These are phyloP conservation scores for Phycomyces blakesleeanus DNA, from an alignment of 192 early-diverging fungal species.

Conservation along the genomic window DNA sequence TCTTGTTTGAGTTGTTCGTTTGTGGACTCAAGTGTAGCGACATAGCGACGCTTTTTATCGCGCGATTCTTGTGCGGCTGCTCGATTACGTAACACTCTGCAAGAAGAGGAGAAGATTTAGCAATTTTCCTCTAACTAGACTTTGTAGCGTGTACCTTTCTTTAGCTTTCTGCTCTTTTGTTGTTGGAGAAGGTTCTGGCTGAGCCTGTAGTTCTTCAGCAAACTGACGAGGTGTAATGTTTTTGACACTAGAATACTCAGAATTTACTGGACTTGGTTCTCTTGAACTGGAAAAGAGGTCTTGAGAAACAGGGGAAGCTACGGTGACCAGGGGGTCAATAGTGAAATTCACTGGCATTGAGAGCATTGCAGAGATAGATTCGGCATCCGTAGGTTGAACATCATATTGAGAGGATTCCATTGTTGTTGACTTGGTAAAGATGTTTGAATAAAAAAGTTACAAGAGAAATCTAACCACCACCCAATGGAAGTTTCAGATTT, in stretches of 20 bases:
- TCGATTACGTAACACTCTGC: constrained; percentile 63
- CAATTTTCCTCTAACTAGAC: background rate
- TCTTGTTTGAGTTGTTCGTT: constrained; percentile 50
- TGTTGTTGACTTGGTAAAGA: constrained; percentile 4
- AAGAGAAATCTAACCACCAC: constrained; percentile 22
- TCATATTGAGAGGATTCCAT: background rate
- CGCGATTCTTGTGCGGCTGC: constrained; percentile 74
- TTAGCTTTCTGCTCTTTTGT: constrained; percentile 33
- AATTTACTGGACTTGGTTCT: background rate
- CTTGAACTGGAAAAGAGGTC: constrained; percentile 1
- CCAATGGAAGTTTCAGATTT: constrained; percentile 26
- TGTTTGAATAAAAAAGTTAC: constrained; percentile 13
- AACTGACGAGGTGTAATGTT: background rate
- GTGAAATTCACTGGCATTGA: constrained; percentile 21
- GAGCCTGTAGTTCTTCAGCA: background rate
- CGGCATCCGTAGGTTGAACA: background rate
- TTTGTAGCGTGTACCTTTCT: constrained; percentile 26
- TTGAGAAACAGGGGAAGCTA: constrained; percentile 1
- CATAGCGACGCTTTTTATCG: constrained; percentile 68
- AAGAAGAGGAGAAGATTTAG: background rate
- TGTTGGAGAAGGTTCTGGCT: constrained; percentile 20
- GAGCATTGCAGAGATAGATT: constrained; percentile 15
- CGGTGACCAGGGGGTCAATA: constrained; percentile 18
- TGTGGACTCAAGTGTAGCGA: constrained; percentile 51
- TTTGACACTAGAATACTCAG: background rate